A percentile compares a stretch with the other conserved stretches of the same genome.
Evolutionary conservation across 768 basidiomycete species (phyloP).

Genomic region (Bullera alba): DNA sequence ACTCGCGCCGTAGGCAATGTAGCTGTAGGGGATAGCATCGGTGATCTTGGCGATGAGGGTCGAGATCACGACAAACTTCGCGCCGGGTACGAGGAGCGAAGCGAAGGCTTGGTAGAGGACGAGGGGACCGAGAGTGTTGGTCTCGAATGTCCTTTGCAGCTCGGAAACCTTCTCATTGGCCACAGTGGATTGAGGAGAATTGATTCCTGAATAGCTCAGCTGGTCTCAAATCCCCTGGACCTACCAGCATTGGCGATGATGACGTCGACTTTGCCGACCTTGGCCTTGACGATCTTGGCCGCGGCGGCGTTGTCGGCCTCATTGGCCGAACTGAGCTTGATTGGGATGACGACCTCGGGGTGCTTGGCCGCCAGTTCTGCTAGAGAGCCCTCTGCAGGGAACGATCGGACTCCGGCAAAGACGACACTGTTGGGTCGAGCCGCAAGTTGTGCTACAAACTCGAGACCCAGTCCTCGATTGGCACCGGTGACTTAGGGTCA

Average conservation of each 20-base stretch:
- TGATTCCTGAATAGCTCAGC: not conserved
- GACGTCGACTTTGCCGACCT: slow-evolving; percentile 20
- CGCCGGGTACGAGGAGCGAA: slow-evolving; percentile 8
- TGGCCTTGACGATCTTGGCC: slow-evolving; percentile 6
- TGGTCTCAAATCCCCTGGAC: not conserved
- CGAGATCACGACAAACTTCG: slow-evolving; percentile 11
- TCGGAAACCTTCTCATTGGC: not conserved
- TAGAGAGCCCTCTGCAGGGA: slow-evolving; percentile 4
- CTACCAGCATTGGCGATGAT: slow-evolving; percentile 34
- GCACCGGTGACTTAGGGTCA: slow-evolving; percentile 25
- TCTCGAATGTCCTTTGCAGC: not conserved
- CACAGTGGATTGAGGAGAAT: not conserved
- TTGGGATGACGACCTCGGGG: slow-evolving; percentile 4
- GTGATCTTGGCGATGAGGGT: slow-evolving; percentile 2
- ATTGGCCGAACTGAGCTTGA: slow-evolving; percentile 14
- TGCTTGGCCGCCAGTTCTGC: slow-evolving; percentile 6
- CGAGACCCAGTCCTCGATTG: slow-evolving; percentile 16
- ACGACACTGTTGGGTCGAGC: slow-evolving; percentile 5
- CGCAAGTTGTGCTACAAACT: slow-evolving; percentile 4
- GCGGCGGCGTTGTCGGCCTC: slow-evolving; percentile 14
- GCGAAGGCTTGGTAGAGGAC: slow-evolving; percentile 21
- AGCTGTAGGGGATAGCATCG: not conserved
- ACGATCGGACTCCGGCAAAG: slow-evolving; percentile 19
- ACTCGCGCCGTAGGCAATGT: slow-evolving; percentile 10
- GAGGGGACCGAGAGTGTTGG: slow-evolving; percentile 21